Percentiles rank a stretch among this genome's conserved stretches.
Conservation (phyloP, 2,329 filamentous ascomycete genomes). For the Neopestalotiopsis clavispora region DNA sequence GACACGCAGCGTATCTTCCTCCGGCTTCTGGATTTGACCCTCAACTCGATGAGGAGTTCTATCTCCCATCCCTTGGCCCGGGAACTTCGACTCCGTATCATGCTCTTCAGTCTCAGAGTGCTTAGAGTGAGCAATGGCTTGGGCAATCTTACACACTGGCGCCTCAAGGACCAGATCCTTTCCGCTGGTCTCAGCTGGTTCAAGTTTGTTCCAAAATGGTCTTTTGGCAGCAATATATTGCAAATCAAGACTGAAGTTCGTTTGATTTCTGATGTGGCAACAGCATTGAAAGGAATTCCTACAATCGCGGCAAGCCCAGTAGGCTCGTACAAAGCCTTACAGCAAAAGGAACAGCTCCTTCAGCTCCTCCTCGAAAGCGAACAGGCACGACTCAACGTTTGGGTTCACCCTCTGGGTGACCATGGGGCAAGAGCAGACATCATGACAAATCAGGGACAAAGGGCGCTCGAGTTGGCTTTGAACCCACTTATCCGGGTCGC, state of each 20-base stretch:
- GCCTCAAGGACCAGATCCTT: slow-evolving; percentile 86
- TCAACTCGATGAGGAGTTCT: slow-evolving; percentile 74
- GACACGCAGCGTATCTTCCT: slow-evolving; percentile 83
- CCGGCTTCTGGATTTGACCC: slow-evolving; percentile 78
- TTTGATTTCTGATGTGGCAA: slow-evolving; percentile 76
- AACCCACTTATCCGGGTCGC: slow-evolving; percentile 76
- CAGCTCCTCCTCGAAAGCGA: slow-evolving; percentile 83
- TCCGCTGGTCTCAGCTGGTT: slow-evolving; percentile 93
- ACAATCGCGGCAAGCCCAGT: slow-evolving; percentile 59
- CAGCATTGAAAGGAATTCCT: slow-evolving; percentile 67
- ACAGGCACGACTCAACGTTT: slow-evolving; percentile 81
- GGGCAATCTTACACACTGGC: slow-evolving; percentile 70
- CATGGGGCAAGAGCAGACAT: slow-evolving; percentile 48
- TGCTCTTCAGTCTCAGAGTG: slow-evolving; percentile 82
- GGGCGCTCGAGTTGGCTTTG: slow-evolving; percentile 53
- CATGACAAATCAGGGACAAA: slow-evolving; percentile 46
- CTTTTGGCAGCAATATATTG: slow-evolving; percentile 90
- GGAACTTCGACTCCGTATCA: slow-evolving; percentile 88
- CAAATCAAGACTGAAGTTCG: slow-evolving; percentile 93
- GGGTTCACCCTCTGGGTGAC: slow-evolving; percentile 81
- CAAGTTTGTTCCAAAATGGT: slow-evolving; percentile 81
- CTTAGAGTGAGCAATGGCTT: slow-evolving; percentile 74
- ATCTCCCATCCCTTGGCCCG: slow-evolving; percentile 84
- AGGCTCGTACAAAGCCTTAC: slow-evolving; percentile 67
- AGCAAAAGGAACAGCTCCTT: slow-evolving; percentile 83